A percentile compares a stretch with the other conserved stretches of the same genome.
Evolutionary conservation across 345 rosid genomes (phyloP).

Genomic region (Aquilaria yunnanensis): DNA sequence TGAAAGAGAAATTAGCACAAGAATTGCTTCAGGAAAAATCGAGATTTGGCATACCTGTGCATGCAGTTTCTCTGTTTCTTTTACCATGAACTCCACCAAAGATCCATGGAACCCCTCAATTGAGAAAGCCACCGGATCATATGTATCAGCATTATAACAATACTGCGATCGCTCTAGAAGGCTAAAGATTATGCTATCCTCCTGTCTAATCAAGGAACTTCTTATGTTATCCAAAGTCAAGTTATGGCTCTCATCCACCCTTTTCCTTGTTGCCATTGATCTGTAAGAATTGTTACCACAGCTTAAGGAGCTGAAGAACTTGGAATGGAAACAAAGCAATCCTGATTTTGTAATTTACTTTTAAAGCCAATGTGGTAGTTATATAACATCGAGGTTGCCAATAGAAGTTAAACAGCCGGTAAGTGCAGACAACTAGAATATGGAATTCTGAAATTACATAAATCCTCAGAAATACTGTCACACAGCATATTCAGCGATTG

Average conservation of each 20-base stretch:
- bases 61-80: conserved; percentile 87
- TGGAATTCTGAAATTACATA: not conserved
- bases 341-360: not conserved
- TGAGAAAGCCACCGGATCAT: conserved; percentile 61
- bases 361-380: not conserved
- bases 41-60: conserved; percentile 40
- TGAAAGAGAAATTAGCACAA: not conserved
- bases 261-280: conserved; percentile 29
- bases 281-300: conserved; percentile 26
- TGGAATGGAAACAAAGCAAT: not conserved
- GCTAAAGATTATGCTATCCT: conserved; percentile 83
- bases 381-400: not conserved
- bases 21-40: not conserved
- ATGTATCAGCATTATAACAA: conserved; percentile 78
- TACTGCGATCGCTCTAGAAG: conserved; percentile 83
- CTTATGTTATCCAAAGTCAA: conserved; percentile 74
- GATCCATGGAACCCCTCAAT: conserved; percentile 82
- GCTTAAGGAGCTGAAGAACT: not conserved
- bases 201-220: conserved; percentile 74
- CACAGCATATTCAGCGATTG: too few relatives aligned
- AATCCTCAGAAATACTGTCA: not conserved
- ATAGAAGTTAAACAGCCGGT: not conserved
- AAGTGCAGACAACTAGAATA: not conserved
- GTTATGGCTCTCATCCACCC: conserved; percentile 72
- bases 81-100: conserved; percentile 72